Evolutionary conservation across 2,329 filamentous ascomycete species (phyloP).

Genomic region (Fusarium hainanense): DNA sequence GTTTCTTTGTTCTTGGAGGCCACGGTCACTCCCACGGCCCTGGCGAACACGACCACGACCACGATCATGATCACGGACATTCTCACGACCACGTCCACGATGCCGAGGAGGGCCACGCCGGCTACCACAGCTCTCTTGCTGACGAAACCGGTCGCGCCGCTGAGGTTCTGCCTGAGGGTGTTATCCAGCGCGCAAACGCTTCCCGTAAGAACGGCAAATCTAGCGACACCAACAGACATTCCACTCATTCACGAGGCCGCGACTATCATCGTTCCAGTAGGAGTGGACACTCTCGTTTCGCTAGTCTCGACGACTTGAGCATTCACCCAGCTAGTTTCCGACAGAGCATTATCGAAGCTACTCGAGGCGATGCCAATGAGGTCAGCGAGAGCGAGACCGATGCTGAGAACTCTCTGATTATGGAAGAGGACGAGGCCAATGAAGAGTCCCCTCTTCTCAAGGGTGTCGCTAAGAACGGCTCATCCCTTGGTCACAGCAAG

Average conservation of each 20-base stretch:
- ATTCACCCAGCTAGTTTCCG: slow-evolving; percentile 92
- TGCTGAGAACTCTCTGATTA: slow-evolving; percentile 56
- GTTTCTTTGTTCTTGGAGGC: slow-evolving; percentile 91
- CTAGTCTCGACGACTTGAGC: slow-evolving; percentile 78
- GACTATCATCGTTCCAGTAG: slow-evolving; percentile 59
- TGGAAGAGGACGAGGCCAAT: slow-evolving; percentile 57
- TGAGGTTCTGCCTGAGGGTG: slow-evolving; percentile 72
- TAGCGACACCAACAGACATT: slow-evolving; percentile 48
- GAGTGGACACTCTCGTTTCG: slow-evolving; percentile 68
- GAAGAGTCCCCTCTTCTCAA: slow-evolving; percentile 63
- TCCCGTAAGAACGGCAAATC: slow-evolving; percentile 51
- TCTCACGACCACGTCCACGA: slow-evolving; percentile 52
- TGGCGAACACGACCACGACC: slow-evolving; percentile 61
- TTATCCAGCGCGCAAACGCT: slow-evolving; percentile 61
- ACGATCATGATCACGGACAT: slow-evolving; percentile 55
- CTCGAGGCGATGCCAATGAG: slow-evolving; percentile 64
- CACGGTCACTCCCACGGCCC: slow-evolving; percentile 85
- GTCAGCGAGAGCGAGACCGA: slow-evolving; percentile 66
- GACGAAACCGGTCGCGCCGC: slow-evolving; percentile 69
- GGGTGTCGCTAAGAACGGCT: slow-evolving; percentile 48
- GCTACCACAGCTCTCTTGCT: slow-evolving; percentile 56
- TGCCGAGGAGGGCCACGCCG: slow-evolving; percentile 64
- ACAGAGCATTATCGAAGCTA: slow-evolving; percentile 91
- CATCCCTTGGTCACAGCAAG: slow-evolving; percentile 42
- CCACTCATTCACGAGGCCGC: slow-evolving; percentile 53